phyloP scores from a whole-genome alignment of 1,284 basidiomycete genomes.

The Ceratobasidium sp. region DNA sequence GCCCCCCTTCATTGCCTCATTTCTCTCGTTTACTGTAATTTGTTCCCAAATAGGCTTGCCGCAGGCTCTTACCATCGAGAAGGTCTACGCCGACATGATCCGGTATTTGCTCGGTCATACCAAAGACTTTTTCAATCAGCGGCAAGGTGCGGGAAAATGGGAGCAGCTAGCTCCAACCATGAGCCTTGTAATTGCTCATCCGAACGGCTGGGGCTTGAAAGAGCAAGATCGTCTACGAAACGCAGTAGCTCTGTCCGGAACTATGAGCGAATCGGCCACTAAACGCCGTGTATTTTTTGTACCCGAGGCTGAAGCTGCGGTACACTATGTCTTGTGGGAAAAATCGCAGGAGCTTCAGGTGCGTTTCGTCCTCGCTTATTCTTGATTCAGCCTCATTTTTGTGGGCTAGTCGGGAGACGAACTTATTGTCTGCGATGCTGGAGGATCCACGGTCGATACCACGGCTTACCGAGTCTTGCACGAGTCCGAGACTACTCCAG shows the following conservation, averaged over 20 bases:
- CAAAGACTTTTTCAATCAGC: constrained; percentile 10
- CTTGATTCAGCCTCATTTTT: background rate
- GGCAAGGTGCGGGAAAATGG: background rate
- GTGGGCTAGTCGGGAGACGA: background rate
- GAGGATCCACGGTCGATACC: constrained; percentile 24
- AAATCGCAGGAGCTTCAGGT: constrained; percentile 19
- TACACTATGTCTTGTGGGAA: constrained; percentile 28
- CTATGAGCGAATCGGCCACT: background rate
- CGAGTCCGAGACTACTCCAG: constrained; percentile 10
- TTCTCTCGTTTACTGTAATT: background rate
- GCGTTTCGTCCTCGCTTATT: background rate
- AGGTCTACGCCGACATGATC: constrained; percentile 27
- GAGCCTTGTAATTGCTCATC: constrained; percentile 23
- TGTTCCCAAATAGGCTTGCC: background rate
- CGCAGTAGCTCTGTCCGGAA: background rate
- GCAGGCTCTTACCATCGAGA: constrained; percentile 4
- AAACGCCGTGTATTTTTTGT: constrained; percentile 12
- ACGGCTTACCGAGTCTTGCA: constrained; percentile 15
- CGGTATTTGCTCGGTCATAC: constrained; percentile 17
- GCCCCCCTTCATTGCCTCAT: background rate
- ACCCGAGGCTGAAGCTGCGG: constrained; percentile 24
- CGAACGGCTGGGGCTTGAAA: constrained; percentile 21
- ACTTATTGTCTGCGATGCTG: constrained; percentile 25
- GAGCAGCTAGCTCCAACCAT: background rate
- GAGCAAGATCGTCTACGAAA: constrained; percentile 6